Conservation (phyloP, 768 basidiomycete genomes). For the Amanita subjunquillea region DNA sequence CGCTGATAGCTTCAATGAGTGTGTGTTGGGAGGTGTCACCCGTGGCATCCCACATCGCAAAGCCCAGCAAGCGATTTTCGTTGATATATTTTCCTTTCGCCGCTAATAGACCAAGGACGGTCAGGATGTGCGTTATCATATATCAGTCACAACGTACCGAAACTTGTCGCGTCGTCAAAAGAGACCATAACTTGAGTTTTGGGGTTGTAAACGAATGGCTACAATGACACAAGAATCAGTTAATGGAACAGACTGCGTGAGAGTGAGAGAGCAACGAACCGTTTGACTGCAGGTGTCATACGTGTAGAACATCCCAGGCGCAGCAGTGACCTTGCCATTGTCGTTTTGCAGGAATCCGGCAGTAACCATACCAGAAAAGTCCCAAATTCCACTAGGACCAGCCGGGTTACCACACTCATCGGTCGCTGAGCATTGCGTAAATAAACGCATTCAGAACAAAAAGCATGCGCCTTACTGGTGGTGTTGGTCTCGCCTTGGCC, state of each 20-base stretch:
- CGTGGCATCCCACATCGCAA: constrained; percentile 56
- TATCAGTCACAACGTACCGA: constrained; percentile 20
- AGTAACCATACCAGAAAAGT: constrained; percentile 52
- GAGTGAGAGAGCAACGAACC: constrained; percentile 25
- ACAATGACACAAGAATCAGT: not conserved
- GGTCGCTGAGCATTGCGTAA: constrained; percentile 11
- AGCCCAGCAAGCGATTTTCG: constrained; percentile 41
- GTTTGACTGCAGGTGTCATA: constrained; percentile 68
- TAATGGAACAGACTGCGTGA: not conserved
- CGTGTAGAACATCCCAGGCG: constrained; percentile 39
- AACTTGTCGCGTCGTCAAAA: constrained; percentile 55
- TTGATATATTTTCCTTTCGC: constrained; percentile 56
- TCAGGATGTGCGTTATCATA: not conserved
- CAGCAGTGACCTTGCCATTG: constrained; percentile 17
- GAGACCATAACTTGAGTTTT: constrained; percentile 48
- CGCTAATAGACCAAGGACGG: constrained; percentile 13
- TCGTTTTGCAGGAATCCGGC: constrained; percentile 45
- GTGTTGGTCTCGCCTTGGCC: constrained; percentile 39
- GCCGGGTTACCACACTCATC: constrained; percentile 40
- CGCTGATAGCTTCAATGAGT: constrained; percentile 43
- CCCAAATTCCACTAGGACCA: constrained; percentile 37
- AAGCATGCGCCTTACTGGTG: constrained; percentile 14
- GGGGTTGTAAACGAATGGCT: constrained; percentile 63
- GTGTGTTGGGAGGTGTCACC: constrained; percentile 47
- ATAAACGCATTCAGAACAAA: not conserved